These are phyloP conservation scores for Delonix regia DNA, from an alignment of 306 rosid genomes.

Conservation along the genomic window DNA sequence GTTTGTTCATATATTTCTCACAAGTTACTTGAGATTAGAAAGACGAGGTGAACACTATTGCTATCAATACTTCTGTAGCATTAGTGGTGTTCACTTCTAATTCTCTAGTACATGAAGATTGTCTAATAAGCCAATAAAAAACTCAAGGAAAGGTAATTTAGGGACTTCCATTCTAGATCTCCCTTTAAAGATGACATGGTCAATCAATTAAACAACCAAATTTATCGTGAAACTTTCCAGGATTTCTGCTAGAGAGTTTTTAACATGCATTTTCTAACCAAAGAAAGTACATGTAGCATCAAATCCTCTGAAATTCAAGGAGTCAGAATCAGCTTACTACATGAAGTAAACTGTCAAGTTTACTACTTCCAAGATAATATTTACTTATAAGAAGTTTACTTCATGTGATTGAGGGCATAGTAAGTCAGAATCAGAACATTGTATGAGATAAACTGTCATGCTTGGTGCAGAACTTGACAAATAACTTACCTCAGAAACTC, in stretches of 20 bases:
- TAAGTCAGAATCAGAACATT: constrained; percentile 5
- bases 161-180: neutral
- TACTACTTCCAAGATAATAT: neutral
- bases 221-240: neutral
- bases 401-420: neutral
- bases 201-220: neutral
- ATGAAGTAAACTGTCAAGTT: neutral
- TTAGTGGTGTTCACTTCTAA: neutral
- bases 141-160: neutral
- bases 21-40: neutral
- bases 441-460: neutral
- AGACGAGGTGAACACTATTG: neutral
- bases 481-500: constrained; percentile 85
- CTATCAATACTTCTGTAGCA: neutral
- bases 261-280: neutral
- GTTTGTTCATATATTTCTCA: neutral
- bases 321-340: neutral
- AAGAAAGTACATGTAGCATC: neutral
- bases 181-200: neutral
- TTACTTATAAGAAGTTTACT: neutral
- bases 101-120: neutral
- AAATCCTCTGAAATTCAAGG: neutral
- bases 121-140: constrained; percentile 2
- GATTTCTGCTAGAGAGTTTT: neutral
- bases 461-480: neutral